Evolutionary conservation across 108 stramenopile genomes (phyloP).

Genomic region (Skeletonema costatum): DNA sequence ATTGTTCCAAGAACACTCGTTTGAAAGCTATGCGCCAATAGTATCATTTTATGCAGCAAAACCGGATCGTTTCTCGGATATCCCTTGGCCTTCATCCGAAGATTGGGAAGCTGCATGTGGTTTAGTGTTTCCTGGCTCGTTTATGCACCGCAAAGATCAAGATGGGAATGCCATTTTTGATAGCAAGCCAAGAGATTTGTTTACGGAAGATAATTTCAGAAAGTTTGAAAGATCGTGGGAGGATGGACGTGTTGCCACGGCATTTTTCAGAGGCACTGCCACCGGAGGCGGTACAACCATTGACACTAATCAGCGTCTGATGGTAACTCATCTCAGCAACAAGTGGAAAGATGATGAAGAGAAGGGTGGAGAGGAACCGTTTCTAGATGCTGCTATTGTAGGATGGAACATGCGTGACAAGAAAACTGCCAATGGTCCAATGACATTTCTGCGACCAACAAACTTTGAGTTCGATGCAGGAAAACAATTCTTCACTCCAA

Average conservation of each 20-base stretch:
- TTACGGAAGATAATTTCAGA: conserved; percentile 96
- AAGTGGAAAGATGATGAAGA: conserved; percentile 89
- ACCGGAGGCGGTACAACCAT: conserved; percentile 97
- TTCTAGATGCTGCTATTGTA: conserved; percentile 96
- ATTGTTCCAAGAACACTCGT: conserved; percentile 78
- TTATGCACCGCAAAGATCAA: conserved; percentile 70
- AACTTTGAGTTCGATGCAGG: conserved; percentile 92
- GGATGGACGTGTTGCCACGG: conserved; percentile 89
- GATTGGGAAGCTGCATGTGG: conserved; percentile 99
- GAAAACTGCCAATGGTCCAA: conserved; percentile 83
- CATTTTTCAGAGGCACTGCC: conserved; percentile 99
- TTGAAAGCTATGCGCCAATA: conserved; percentile 94
- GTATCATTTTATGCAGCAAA: conserved; percentile 94
- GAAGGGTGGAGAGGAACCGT: conserved; percentile 87
- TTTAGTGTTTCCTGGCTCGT: conserved; percentile 78
- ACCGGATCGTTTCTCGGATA: conserved; percentile 92
- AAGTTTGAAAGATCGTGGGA: conserved; percentile 96
- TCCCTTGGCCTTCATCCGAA: conserved; percentile 99
- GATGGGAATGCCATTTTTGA: conserved; percentile 76
- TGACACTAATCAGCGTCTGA: conserved; percentile 97
- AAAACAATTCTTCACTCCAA: conserved; percentile 94
- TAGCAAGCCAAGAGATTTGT: conserved; percentile 93
- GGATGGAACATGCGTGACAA: conserved; percentile 98
- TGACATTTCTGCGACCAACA: conserved; percentile 86
- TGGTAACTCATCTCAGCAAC: conserved; percentile 76